Evolutionary conservation across 176 grass and related monocot species (phyloP).

Genomic region (Oryza meridionalis): DNA sequence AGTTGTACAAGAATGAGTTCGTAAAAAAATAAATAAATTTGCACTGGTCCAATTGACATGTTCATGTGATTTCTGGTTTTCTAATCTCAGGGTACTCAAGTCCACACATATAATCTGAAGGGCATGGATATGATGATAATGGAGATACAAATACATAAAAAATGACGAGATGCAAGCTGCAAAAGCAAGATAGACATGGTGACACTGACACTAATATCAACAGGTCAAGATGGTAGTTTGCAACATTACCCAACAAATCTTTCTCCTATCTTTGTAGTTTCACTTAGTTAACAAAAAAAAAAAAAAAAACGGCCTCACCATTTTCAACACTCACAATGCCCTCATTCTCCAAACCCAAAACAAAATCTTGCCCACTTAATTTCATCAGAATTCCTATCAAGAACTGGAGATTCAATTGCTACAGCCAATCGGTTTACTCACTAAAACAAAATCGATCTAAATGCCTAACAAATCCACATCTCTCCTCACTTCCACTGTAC

Average conservation of each 20-base stretch:
- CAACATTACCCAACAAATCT: background rate
- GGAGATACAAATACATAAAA: conserved; percentile 13
- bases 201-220: background rate
- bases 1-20: background rate
- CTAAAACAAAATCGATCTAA: conserved; percentile 14
- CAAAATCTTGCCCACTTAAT: too few species aligned
- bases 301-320: background rate
- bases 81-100: background rate
- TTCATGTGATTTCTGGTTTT: background rate
- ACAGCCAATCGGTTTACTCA: background rate
- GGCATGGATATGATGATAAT: background rate
- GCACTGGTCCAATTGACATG: background rate
- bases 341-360: background rate
- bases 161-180: background rate
- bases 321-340: too few species aligned
- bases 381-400: too few species aligned
- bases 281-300: background rate
- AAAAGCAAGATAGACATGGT: background rate
- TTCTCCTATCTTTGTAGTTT: background rate
- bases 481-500: background rate
- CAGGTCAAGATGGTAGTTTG: conserved; percentile 3
- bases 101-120: background rate
- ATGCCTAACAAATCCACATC: background rate
- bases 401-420: background rate
- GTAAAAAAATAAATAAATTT: background rate